Evolutionary conservation across 441 rosid species (phyloP).

Genomic region (Mallotus repandus): DNA sequence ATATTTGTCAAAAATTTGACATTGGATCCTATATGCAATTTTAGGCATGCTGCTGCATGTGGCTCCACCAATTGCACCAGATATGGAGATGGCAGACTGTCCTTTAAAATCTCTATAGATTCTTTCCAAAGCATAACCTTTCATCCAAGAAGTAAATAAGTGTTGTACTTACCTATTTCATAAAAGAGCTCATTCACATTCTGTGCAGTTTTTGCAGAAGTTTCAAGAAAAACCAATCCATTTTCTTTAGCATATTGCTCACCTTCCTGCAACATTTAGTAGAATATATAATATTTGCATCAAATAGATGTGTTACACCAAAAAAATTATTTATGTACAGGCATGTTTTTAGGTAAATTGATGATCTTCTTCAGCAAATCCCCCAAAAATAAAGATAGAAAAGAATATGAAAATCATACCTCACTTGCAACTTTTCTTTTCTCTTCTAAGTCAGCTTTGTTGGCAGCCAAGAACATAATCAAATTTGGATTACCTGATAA

Average conservation of each 20-base stretch:
- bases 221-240: slow-evolving; percentile 64
- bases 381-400: background rate
- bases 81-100: slow-evolving; percentile 9
- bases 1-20: background rate
- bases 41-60: background rate
- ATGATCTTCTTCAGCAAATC: background rate
- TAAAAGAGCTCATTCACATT: slow-evolving; percentile 86
- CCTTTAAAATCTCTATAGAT: background rate
- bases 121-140: background rate
- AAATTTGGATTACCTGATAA: slow-evolving; percentile 64
- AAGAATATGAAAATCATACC: slow-evolving; percentile 32
- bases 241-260: slow-evolving; percentile 72
- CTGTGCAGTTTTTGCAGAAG: slow-evolving; percentile 77
- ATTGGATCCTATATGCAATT: slow-evolving; percentile 3
- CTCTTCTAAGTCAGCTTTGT: slow-evolving; percentile 70
- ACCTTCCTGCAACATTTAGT: slow-evolving; percentile 49
- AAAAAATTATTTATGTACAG: background rate
- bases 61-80: background rate
- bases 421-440: slow-evolving; percentile 56
- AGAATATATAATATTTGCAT: background rate
- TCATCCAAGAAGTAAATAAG: background rate
- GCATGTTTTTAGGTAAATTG: background rate
- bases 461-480: slow-evolving; percentile 65
- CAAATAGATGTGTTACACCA: background rate
- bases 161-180: slow-evolving; percentile 54